These are phyloP conservation scores for Ogataea trehaloabstinens DNA, from an alignment of 805 yeast genomes.

Conservation along the genomic window DNA sequence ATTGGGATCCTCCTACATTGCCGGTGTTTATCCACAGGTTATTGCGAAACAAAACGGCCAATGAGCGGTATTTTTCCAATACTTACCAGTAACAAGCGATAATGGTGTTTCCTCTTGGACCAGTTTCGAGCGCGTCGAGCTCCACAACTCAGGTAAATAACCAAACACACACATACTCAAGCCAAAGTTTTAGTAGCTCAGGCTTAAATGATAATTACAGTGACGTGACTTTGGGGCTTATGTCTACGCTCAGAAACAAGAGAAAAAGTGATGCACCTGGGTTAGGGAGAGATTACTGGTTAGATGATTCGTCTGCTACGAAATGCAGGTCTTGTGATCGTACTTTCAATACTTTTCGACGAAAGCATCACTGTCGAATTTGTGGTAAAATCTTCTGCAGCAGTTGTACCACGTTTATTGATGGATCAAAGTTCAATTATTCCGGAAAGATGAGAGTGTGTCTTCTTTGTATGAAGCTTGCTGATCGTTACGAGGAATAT, in stretches of 20 bases:
- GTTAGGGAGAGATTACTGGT: slow-evolving; percentile 83
- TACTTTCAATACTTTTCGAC: slow-evolving; percentile 77
- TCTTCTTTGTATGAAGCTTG: slow-evolving; percentile 60
- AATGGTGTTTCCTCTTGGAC: slow-evolving; percentile 2
- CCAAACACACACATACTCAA: slow-evolving; percentile 11
- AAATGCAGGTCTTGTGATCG: slow-evolving; percentile 84
- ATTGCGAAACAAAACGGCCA: no score
- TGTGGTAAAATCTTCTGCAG: slow-evolving; percentile 96
- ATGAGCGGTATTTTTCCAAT: no score
- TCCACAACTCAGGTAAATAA: slow-evolving; percentile 26
- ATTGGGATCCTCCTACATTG: no score
- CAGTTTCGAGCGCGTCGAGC: slow-evolving; percentile 20
- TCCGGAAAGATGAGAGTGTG: slow-evolving; percentile 77
- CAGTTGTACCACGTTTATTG: slow-evolving; percentile 69
- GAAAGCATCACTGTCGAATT: slow-evolving; percentile 92
- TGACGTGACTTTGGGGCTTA: slow-evolving; percentile 24
- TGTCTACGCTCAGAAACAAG: slow-evolving; percentile 21
- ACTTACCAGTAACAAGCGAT: no score
- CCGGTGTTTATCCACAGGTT: no score
- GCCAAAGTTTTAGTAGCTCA: background rate
- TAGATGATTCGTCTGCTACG: slow-evolving; percentile 89
- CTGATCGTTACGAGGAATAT: slow-evolving; percentile 65
- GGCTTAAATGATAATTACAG: slow-evolving; percentile 17
- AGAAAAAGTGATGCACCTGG: slow-evolving; percentile 34
- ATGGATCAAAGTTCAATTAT: slow-evolving; percentile 62